These are phyloP conservation scores for Physcia stellaris DNA, from an alignment of 495 filamentous ascomycete genomes.

Conservation along the genomic window DNA sequence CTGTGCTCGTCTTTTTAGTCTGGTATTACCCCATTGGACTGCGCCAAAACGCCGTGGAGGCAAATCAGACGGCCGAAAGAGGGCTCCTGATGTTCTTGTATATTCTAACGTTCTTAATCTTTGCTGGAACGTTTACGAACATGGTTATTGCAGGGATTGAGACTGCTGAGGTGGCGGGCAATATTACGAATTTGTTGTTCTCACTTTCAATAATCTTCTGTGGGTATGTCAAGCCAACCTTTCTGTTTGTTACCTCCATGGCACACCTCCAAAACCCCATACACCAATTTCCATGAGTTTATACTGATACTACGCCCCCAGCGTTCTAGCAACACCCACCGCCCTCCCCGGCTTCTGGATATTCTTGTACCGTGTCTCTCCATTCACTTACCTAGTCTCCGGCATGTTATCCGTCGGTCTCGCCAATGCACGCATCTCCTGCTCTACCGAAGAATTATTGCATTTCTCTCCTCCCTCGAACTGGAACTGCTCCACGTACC, in stretches of 20 bases:
- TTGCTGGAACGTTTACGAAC: slow-evolving; percentile 38
- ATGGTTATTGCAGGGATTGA: slow-evolving; percentile 57
- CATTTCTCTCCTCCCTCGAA: slow-evolving; percentile 37
- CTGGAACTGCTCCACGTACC: slow-evolving; percentile 44
- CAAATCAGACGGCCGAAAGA: slow-evolving; percentile 40
- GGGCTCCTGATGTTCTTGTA: slow-evolving; percentile 53
- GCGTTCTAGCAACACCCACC: slow-evolving; percentile 53
- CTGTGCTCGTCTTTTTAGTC: slow-evolving; percentile 52
- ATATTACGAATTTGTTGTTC: slow-evolving; percentile 54
- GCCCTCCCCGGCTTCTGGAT: slow-evolving; percentile 65
- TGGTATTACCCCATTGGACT: slow-evolving; percentile 80
- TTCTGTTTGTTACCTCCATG: no score
- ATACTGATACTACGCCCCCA: slow-evolving; percentile 14
- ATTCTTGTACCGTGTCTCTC: slow-evolving; percentile 71
- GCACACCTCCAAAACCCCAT: no score
- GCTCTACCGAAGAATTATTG: slow-evolving; percentile 48
- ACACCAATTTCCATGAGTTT: background rate
- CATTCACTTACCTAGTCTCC: slow-evolving; percentile 57
- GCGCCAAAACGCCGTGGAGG: slow-evolving; percentile 49
- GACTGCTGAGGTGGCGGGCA: slow-evolving; percentile 49
- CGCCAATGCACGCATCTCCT: slow-evolving; percentile 41
- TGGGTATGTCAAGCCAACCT: slow-evolving; percentile 33
- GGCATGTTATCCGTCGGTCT: slow-evolving; percentile 51
- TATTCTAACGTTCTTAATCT: slow-evolving; percentile 32
- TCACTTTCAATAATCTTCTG: slow-evolving; percentile 57